These are phyloP conservation scores for Wickerhamiella spandovensis DNA, from an alignment of 805 yeast species.

Conservation along the genomic window DNA sequence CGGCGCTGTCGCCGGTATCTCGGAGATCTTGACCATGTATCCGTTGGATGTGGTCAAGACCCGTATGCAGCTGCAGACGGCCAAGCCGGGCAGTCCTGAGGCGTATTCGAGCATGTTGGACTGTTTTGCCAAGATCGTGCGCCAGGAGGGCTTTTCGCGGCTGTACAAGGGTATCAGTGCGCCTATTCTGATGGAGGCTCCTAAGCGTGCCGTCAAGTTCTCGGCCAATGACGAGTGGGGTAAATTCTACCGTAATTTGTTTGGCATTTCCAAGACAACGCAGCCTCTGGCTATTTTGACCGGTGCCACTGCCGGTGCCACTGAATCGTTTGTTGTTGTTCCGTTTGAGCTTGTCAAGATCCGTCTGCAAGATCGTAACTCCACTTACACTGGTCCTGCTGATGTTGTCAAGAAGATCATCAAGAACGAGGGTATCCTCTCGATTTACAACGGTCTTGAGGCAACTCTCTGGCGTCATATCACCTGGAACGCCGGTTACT, in stretches of 20 bases:
- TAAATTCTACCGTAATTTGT: constrained; percentile 55
- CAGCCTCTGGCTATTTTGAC: constrained; percentile 80
- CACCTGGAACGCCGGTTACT: constrained; percentile 96
- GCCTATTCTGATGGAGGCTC: constrained; percentile 98
- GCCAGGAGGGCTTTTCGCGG: constrained; percentile 70
- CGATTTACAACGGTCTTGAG: constrained; percentile 89
- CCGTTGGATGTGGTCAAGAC: constrained; percentile 97
- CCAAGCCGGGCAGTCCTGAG: constrained; percentile 27
- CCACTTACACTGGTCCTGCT: constrained; percentile 70
- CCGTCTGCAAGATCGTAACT: constrained; percentile 77
- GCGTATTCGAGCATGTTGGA: constrained; percentile 74
- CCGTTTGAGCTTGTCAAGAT: constrained; percentile 95
- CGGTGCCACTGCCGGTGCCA: constrained; percentile 98
- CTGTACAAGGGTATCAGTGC: constrained; percentile 90
- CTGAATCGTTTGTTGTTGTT: constrained; percentile 91
- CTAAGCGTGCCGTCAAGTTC: constrained; percentile 96
- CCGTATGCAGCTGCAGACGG: constrained; percentile 77
- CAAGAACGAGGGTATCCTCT: constrained; percentile 61
- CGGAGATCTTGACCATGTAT: constrained; percentile 89
- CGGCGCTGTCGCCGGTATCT: constrained; percentile 95
- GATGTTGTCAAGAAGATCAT: constrained; percentile 69
- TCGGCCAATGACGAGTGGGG: constrained; percentile 98
- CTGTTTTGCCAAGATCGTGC: constrained; percentile 70
- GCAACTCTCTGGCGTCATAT: constrained; percentile 96
- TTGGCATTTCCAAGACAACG: constrained; percentile 56